Conservation (phyloP, 306 rosid species). For the Sicyos edulis region DNA sequence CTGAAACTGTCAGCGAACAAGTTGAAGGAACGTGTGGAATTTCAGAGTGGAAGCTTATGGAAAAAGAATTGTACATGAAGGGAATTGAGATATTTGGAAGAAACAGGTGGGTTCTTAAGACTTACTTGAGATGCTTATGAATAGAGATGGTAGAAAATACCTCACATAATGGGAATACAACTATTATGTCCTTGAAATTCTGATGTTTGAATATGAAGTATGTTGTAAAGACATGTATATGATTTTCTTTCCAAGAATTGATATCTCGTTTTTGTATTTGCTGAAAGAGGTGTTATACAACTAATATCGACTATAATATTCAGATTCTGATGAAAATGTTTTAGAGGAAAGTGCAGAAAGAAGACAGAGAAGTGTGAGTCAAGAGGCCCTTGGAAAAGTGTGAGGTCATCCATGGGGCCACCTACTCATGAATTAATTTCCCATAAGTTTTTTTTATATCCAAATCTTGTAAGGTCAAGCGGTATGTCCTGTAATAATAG, state of each 20-base stretch:
- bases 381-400: not conserved
- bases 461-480: too few relatives aligned
- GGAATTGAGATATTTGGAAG: constrained; percentile 95
- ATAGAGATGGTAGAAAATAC: constrained; percentile 1
- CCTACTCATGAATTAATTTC: too few relatives aligned
- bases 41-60: constrained; percentile 73
- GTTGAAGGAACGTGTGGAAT: constrained; percentile 33
- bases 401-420: too few relatives aligned
- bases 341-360: not conserved
- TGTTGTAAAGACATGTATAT: not conserved
- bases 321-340: not conserved
- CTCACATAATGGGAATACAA: not conserved
- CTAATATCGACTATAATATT: not conserved
- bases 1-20: constrained; percentile 32
- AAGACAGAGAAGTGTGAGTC: not conserved
- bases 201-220: not conserved
- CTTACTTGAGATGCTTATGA: constrained; percentile 8
- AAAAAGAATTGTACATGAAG: constrained; percentile 80
- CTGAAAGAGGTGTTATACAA: not conserved
- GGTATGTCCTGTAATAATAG: too few relatives aligned
- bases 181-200: not conserved
- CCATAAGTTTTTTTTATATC: too few relatives aligned
- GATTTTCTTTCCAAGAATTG: not conserved
- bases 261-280: not conserved
- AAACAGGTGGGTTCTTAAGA: constrained; percentile 37